These are phyloP conservation scores for Psilocybe tampanensis DNA, from an alignment of 768 basidiomycete genomes.

Conservation along the genomic window DNA sequence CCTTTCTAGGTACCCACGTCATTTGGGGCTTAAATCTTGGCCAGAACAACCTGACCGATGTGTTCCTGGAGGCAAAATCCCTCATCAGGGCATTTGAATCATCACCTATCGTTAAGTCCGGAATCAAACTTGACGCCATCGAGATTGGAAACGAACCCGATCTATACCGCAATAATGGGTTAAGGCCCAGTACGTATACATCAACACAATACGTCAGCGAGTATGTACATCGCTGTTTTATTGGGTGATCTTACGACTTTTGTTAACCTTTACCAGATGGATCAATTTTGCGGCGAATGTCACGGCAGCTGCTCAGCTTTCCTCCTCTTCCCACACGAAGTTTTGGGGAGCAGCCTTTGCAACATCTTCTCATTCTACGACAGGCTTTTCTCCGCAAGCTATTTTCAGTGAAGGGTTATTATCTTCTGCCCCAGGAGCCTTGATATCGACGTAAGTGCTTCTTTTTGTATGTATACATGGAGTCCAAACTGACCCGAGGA, in stretches of 20 bases:
- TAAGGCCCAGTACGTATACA: slow-evolving; percentile 36
- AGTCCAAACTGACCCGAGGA: neutral
- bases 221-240: slow-evolving; percentile 35
- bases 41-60: slow-evolving; percentile 49
- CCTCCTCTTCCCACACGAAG: slow-evolving; percentile 38
- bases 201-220: slow-evolving; percentile 48
- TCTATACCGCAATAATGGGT: slow-evolving; percentile 49
- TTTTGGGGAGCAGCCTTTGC: slow-evolving; percentile 56
- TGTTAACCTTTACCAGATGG: slow-evolving; percentile 44
- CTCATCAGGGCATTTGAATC: slow-evolving; percentile 52
- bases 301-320: slow-evolving; percentile 39
- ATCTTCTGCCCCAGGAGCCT: slow-evolving; percentile 43
- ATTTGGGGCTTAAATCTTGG: slow-evolving; percentile 74
- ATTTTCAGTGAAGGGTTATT: slow-evolving; percentile 56
- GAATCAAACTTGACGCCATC: slow-evolving; percentile 55
- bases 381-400: slow-evolving; percentile 63
- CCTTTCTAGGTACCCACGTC: slow-evolving; percentile 53
- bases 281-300: slow-evolving; percentile 51
- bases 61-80: slow-evolving; percentile 47
- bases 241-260: neutral
- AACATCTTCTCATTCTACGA: slow-evolving; percentile 44
- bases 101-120: slow-evolving; percentile 34
- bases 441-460: slow-evolving; percentile 53
- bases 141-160: slow-evolving; percentile 69
- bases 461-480: too few species aligned